These are phyloP conservation scores for Rhytidhysteron rufulum DNA, from an alignment of 2,329 filamentous ascomycete genomes.

Conservation along the genomic window DNA sequence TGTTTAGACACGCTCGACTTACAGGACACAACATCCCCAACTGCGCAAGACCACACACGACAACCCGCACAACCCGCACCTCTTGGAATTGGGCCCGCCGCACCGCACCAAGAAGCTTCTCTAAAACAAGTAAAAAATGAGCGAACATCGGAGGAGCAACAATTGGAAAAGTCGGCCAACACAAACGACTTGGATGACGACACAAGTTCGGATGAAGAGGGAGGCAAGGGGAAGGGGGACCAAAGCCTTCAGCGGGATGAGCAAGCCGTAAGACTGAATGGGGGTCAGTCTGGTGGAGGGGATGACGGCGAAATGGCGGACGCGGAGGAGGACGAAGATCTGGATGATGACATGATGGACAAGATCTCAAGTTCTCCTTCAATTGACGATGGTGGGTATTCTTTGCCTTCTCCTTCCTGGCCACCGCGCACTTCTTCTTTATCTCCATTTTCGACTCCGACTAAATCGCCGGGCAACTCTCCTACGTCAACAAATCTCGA, in stretches of 20 bases:
- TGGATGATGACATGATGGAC: slow-evolving; percentile 95
- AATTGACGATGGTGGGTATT: slow-evolving; percentile 95
- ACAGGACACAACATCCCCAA: slow-evolving; percentile 77
- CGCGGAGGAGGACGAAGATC: slow-evolving; percentile 63
- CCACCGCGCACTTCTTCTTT: slow-evolving; percentile 41
- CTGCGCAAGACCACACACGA: slow-evolving; percentile 74
- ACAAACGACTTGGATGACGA: slow-evolving; percentile 36
- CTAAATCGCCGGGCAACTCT: slow-evolving; percentile 22
- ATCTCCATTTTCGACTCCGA: slow-evolving; percentile 32
- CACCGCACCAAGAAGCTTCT: slow-evolving; percentile 81
- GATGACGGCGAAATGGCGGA: slow-evolving; percentile 56
- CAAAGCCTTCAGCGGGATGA: slow-evolving; percentile 23
- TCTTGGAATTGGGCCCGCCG: slow-evolving; percentile 54
- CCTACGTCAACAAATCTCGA: slow-evolving; percentile 23
- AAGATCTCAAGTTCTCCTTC: slow-evolving; percentile 98
- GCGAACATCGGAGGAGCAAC: slow-evolving; percentile 65
- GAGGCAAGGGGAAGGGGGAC: slow-evolving; percentile 16
- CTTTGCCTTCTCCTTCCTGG: slow-evolving; percentile 40
- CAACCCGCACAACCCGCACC: slow-evolving; percentile 51
- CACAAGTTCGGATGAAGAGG: slow-evolving; percentile 59
- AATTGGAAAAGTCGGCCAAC: slow-evolving; percentile 55
- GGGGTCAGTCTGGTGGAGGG: slow-evolving; percentile 28
- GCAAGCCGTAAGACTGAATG: slow-evolving; percentile 30
- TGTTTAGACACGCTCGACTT: slow-evolving; percentile 85
- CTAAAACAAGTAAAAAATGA: slow-evolving; percentile 78